These are phyloP conservation scores for Eucalyptus curtisii DNA, from an alignment of 345 rosid species.

Conservation along the genomic window DNA sequence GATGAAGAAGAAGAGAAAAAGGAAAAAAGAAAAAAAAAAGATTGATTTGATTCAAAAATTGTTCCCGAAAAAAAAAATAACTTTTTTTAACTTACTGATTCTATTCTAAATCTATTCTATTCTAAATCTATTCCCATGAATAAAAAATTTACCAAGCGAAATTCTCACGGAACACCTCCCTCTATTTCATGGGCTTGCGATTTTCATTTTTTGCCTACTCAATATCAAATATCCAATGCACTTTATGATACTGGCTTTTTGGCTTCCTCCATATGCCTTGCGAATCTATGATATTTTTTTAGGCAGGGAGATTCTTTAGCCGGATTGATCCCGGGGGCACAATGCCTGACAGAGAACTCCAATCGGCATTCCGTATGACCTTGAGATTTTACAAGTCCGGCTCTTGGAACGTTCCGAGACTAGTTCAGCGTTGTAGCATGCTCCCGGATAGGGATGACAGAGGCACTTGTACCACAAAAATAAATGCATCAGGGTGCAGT, in stretches of 20 bases:
- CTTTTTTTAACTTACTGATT: no score
- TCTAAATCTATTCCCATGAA: no score
- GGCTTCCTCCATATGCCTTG: no score
- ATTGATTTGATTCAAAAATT: no score
- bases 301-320: background rate
- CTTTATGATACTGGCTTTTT: no score
- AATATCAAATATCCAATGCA: no score
- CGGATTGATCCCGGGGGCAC: background rate
- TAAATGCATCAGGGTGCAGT: background rate
- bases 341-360: background rate
- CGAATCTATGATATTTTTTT: background rate
- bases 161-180: no score
- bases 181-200: no score
- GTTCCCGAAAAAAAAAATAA: rapidly evolving
- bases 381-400: background rate
- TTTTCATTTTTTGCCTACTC: no score
- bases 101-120: no score
- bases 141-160: no score
- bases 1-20: no score
- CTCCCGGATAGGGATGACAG: background rate
- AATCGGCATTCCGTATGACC: background rate
- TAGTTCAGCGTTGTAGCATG: background rate
- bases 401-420: background rate
- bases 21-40: rapidly evolving
- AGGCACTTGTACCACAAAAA: background rate